These are phyloP conservation scores for Ustilago trichophora DNA, from an alignment of 1,284 basidiomycete genomes.

Conservation along the genomic window DNA sequence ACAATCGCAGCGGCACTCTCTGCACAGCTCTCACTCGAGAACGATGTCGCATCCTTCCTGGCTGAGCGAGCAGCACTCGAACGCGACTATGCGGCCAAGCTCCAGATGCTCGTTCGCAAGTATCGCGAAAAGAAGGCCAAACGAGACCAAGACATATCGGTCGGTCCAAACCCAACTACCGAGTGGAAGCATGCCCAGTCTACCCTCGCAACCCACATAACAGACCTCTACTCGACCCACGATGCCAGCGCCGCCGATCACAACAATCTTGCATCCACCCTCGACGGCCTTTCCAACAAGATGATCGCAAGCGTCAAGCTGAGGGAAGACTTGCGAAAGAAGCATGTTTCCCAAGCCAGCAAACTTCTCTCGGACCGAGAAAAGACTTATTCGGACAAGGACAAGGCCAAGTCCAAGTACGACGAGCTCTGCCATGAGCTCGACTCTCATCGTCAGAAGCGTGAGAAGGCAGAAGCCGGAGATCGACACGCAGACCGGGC, in stretches of 20 bases:
- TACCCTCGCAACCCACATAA: conserved; percentile 23
- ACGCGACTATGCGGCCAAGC: conserved; percentile 48
- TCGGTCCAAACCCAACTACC: conserved; percentile 40
- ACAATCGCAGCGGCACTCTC: conserved; percentile 36
- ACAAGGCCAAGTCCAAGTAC: conserved; percentile 53
- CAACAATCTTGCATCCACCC: conserved; percentile 16
- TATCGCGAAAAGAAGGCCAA: conserved; percentile 42
- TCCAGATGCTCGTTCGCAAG: conserved; percentile 43
- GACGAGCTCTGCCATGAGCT: conserved; percentile 54
- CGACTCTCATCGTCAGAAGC: conserved; percentile 47
- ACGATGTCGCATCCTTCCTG: conserved; percentile 41
- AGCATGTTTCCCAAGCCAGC: conserved; percentile 30
- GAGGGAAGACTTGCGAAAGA: conserved; percentile 48
- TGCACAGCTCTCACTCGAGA: conserved; percentile 39
- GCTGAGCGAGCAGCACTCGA: conserved; percentile 50
- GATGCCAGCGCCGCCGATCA: conserved; percentile 26
- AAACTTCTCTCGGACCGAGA: conserved; percentile 51
- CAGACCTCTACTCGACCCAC: conserved; percentile 22
- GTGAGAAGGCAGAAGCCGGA: conserved; percentile 47
- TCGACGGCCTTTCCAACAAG: conserved; percentile 28
- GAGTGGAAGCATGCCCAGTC: conserved; percentile 44
- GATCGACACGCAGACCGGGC: conserved; percentile 50
- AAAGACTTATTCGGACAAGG: conserved; percentile 41
- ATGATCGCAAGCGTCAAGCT: conserved; percentile 22
- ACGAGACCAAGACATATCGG: conserved; percentile 39